Evolutionary conservation across 371 early-diverging fungal species (phyloP), one percentile per base, ranked within the genome.

Genomic region (Amoeboaphelidium protococcarum): DNA sequence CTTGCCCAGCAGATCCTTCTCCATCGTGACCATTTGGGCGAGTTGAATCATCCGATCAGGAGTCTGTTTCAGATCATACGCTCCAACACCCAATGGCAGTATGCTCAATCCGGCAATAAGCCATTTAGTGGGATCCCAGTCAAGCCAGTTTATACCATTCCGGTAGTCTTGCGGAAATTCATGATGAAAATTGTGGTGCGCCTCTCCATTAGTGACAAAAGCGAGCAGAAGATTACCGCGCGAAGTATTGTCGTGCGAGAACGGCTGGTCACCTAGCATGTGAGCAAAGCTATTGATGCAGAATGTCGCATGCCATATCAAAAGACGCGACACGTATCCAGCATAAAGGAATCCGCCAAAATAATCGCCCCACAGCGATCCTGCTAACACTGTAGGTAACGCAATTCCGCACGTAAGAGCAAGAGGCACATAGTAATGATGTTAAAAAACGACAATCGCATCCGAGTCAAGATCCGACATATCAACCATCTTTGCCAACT

Each of bases 121-220:
- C 90, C 89, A 89, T 61, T 88, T 91, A 54, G 92, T 87, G 23
- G 92, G 92, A 54, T 91, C 89, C 58, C 86, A 91, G 65, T 91
- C 87, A 50, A 73, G 73, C 53, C 68, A 78, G 50, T 64, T 56
- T 61, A 91, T 79, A 42, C 85, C 90, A 55, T 91, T 91, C 50
- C 92, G 78, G 65, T 84, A 91, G 65, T 91, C 92, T 16, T 75
- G 71, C 48, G 92, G 92, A 71, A 88, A 91, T 62, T 87, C 80
- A 65, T 88, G 89, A 52, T 85, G 86, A 68, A 81, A 80, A 56
- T 82, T 80, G 70, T 81, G 84, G 59, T 80, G 81, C 6, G 81
- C 81, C 61, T 84, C 82, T 44, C 82, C 82, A 57, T 80, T 54
- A 2, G 80, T 81, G 42, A 78, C 69, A 26, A 81, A 46, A 19